Base-by-base conservation (phyloP, 2,329 filamentous ascomycete species). In the Lasiodiplodia sp. region DNA sequence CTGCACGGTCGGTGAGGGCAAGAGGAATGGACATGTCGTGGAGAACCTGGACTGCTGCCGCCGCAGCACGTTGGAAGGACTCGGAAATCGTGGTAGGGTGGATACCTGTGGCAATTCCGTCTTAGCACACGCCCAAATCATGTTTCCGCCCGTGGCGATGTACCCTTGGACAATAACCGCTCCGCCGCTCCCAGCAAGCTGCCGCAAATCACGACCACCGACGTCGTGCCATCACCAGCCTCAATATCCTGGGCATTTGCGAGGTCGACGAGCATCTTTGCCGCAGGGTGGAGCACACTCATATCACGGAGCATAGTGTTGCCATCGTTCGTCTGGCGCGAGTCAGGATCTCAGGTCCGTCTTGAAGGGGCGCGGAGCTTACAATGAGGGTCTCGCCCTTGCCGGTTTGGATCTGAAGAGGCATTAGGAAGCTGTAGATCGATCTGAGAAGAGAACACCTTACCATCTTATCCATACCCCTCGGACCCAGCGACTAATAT, bases 261-360 rank as follows among this genome's bases (percentile, higher is more conserved):
- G 71, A 99, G 88, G 81, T 99, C 94, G 77, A 99, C 96, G 74
- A 99, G 87, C 96, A 99, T 99, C 85, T 97, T 97, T 64, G 96
- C 96, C 60, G 96, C 97, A n/a, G 96, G 96, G 80, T 99, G 96
- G 91, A 99, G 94, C 73, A 99, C 96, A 73, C 93, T 92, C 96
- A 99, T 98, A 86, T 95, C 95, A 85, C 92, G 97, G 78, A 99
- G 85, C 95, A 99, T 99, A 69, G 96, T 99, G 85, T 96, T 97
- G 81, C 96, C 96, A 83, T 99, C 96, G 86, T 99, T 99, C 78
- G 96, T 99, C 83, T 85, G 72, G 71, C 71, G 70, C 21, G 40
- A 18, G 62, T 69, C 56, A 69, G 70, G 70, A 31, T 71, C 71
- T 82, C 73, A 79, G 23, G 25, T 65, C 7, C 57, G 37, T 28